Evolutionary conservation across 495 filamentous ascomycete genomes (phyloP).

Genomic region (Aspergillus cristatus): DNA sequence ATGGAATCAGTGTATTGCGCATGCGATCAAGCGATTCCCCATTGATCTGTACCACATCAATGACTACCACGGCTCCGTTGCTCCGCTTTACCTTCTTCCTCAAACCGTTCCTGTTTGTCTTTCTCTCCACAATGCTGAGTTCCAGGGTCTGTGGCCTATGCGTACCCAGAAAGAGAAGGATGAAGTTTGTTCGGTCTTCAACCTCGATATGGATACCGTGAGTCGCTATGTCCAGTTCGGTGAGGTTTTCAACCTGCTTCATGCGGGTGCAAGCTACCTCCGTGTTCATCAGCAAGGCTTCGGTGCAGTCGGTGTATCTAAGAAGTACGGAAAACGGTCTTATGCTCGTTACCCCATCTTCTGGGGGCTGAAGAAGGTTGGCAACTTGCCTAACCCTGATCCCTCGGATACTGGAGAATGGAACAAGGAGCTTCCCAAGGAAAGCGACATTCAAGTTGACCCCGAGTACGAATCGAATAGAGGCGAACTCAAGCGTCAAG

Average conservation of each 20-base stretch:
- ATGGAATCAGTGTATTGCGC: constrained; percentile 65
- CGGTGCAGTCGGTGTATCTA: constrained; percentile 65
- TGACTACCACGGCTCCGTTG: constrained; percentile 69
- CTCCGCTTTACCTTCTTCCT: constrained; percentile 62
- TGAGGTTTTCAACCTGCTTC: constrained; percentile 61
- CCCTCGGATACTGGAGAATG: constrained; percentile 65
- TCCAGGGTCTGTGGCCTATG: constrained; percentile 69
- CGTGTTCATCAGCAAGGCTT: constrained; percentile 67
- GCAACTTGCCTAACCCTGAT: constrained; percentile 66
- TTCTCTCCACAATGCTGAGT: constrained; percentile 63
- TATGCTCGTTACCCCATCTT: constrained; percentile 71
- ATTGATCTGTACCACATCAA: constrained; percentile 74
- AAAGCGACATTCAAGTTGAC: constrained; percentile 48
- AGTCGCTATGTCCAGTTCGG: constrained; percentile 51
- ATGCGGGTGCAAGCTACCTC: constrained; percentile 65
- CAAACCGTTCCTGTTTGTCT: constrained; percentile 40
- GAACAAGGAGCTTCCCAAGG: constrained; percentile 45
- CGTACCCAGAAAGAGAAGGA: constrained; percentile 54
- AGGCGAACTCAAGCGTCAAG: constrained; percentile 52
- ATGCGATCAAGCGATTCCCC: constrained; percentile 48
- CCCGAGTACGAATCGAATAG: constrained; percentile 46
- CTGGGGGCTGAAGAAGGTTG: constrained; percentile 64
- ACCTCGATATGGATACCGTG: constrained; percentile 37
- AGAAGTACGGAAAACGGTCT: constrained; percentile 66
- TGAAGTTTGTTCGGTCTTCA: constrained; percentile 66